phyloP scores from a whole-genome alignment of 2,329 filamentous ascomycete genomes.

The Alternaria panax region DNA sequence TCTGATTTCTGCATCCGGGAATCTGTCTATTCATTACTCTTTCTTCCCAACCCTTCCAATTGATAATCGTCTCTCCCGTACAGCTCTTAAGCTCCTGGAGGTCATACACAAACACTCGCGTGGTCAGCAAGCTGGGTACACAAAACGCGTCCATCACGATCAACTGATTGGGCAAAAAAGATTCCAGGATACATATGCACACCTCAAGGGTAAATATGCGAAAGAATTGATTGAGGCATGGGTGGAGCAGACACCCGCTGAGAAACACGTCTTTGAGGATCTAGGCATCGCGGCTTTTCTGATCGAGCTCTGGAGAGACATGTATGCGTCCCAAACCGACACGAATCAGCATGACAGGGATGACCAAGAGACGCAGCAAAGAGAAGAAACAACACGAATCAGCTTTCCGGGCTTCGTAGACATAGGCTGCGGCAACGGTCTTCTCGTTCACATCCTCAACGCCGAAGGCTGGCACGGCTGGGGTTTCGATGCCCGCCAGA shows the following conservation, averaged over 20 bases:
- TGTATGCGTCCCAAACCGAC: constrained; percentile 65
- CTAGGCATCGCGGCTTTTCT: constrained; percentile 89
- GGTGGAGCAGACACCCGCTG: constrained; percentile 86
- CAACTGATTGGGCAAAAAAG: constrained; percentile 75
- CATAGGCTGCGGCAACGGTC: constrained; percentile 92
- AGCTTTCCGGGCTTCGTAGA: constrained; percentile 90
- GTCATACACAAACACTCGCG: constrained; percentile 77
- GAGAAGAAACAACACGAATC: not conserved
- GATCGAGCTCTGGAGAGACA: constrained; percentile 86
- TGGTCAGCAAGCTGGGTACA: constrained; percentile 70
- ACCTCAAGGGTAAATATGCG: constrained; percentile 82
- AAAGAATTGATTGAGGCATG: constrained; percentile 73
- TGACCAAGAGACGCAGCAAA: constrained; percentile 8
- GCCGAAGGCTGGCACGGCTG: constrained; percentile 83
- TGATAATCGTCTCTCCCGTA: constrained; percentile 67
- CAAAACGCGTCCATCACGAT: constrained; percentile 86
- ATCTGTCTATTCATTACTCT: constrained; percentile 60
- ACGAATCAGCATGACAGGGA: constrained; percentile 7
- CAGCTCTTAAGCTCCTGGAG: constrained; percentile 72
- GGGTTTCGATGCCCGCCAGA: constrained; percentile 87
- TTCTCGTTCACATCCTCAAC: constrained; percentile 83
- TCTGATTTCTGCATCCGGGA: constrained; percentile 45
- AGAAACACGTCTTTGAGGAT: constrained; percentile 96
- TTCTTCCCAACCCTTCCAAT: constrained; percentile 53
- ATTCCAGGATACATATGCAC: constrained; percentile 83